Base-by-base conservation (phyloP, 345 rosid species). In the Dipteronia dyeriana region DNA sequence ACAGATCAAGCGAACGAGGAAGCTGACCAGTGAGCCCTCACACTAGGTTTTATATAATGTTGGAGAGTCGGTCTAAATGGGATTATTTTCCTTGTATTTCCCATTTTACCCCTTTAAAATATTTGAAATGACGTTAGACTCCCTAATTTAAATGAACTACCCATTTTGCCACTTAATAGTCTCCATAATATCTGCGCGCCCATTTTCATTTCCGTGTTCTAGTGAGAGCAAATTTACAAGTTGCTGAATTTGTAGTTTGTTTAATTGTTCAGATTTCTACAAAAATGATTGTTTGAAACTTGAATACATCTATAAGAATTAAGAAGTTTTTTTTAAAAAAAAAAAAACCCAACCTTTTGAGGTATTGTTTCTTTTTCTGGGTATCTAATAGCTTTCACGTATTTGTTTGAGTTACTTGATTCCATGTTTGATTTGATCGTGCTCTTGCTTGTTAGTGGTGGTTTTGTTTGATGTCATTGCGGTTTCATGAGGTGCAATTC, bases 41-140 rank as follows among this genome's bases (percentile, higher is more conserved):
- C 61, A 38, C 75, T 68, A 68, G 51, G 49, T 45, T 53, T 74
- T 79, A 79, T 56, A 56, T 56, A 56, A 8, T 19, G 61, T 1
- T 13, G 0, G 7, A 22, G 23, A 56, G 61, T 56, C 23, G 23
- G 61, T n/a, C 9, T 56, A 0, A 1, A 11, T 8, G 11, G 23
- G 10, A 56, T 19, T n/a, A 10, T 6, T 5, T 7, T 22, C 9
- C 10, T 6, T 26, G 12, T 26, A 23, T 63, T 26, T 10, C 39
- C 67, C 31, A 23, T 26, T 9, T 14, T 63, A 10, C 3, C 39
- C 67, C 11, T 10, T 10, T 9, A 26, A 0, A 11, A 23, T 26
- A 9, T 25, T 25, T 29, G 22, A 26, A 23, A 23, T 63, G 39
- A 63, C 39, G 39, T 0, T 8, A 26, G 7, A 26, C 34, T 31